Base-by-base conservation (phyloP, 2,329 filamentous ascomycete species). In the Fusarium sp. region DNA sequence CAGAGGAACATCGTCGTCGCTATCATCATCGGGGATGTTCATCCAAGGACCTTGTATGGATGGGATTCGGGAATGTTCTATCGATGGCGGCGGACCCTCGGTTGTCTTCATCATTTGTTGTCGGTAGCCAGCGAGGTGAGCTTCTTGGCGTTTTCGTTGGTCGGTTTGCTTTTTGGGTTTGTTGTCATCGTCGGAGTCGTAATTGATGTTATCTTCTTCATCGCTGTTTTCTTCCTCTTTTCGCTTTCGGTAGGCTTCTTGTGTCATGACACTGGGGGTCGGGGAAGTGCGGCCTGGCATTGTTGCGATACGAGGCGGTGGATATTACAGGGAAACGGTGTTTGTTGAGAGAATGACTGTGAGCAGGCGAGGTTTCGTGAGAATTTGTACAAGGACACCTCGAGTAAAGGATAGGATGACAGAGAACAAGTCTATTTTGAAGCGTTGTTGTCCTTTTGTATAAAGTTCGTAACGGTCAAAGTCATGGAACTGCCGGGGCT, bases 31-130 rank as follows among this genome's bases (percentile, higher is more conserved):
- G 1, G 56, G 27, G 3, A 61, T 50, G 5, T 71, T 41, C 32
- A 49, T 46, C 60, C 63, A 61, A 1, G 68, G 64, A 3, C 59
- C 45, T 18, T 67, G 60, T 9, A 58, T 44, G 0, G 69, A 65
- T 1, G 67, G 59, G 1, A 63, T 50, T 12, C 61, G 60, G 0
- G 38, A 52, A 40, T 71, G 64, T 11, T 56, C 32, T 41, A 11
- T 54, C 10, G 52, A 30, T 32, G 59, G 48, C 9, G 60, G 53
- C 9, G 60, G 53, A 20, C 67, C 53, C 35, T 32, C 63, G 14
- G 70, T 73, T 6, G 52, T 73, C 52, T 71, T 73, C 70, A 64
- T 70, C 70, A 67, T 73, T 38, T 71, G 64, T 61, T 73, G 56
- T 46, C 70, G 55, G 40, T 73, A 73, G 13, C 58, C 56, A 32